Conservation (phyloP, 148 eudicot genomes). For the Pouteria glomerata region DNA sequence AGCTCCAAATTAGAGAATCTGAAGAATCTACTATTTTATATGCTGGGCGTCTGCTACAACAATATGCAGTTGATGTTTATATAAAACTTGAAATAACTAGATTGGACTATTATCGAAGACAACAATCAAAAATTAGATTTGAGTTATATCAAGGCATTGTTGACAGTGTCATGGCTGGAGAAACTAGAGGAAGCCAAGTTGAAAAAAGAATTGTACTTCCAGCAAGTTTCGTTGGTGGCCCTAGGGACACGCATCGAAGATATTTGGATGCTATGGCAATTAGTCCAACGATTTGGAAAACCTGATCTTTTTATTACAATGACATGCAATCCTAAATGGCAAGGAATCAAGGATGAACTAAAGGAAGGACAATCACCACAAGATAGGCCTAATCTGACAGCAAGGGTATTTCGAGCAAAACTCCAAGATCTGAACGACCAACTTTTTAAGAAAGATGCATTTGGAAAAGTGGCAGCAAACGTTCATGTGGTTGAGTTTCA, state of each 20-base stretch:
- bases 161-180: background rate
- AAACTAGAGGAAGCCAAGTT: no score
- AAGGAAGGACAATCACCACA: slow-evolving; percentile 1
- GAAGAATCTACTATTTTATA: background rate
- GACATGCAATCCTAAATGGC: slow-evolving; percentile 1
- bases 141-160: slow-evolving; percentile 5
- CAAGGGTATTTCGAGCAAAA: slow-evolving; percentile 14
- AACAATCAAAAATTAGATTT: background rate
- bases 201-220: no score
- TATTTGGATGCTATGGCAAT: no score
- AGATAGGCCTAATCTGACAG: slow-evolving; percentile 8
- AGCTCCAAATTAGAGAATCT: no score
- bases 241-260: no score
- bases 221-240: no score
- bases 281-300: background rate
- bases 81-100: background rate
- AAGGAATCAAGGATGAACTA: slow-evolving; percentile 13
- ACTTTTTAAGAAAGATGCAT: background rate
- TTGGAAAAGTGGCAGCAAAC: slow-evolving; percentile 14
- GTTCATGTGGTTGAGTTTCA: slow-evolving; percentile 16
- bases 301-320: background rate
- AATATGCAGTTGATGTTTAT: background rate
- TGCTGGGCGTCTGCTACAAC: background rate
- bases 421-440: slow-evolving; percentile 8
- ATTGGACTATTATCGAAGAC: background rate